Percentiles rank a stretch among this genome's conserved stretches.
These are phyloP conservation scores for Penicillium brevicompactum DNA, from an alignment of 2,329 filamentous ascomycete species.

Conservation along the genomic window DNA sequence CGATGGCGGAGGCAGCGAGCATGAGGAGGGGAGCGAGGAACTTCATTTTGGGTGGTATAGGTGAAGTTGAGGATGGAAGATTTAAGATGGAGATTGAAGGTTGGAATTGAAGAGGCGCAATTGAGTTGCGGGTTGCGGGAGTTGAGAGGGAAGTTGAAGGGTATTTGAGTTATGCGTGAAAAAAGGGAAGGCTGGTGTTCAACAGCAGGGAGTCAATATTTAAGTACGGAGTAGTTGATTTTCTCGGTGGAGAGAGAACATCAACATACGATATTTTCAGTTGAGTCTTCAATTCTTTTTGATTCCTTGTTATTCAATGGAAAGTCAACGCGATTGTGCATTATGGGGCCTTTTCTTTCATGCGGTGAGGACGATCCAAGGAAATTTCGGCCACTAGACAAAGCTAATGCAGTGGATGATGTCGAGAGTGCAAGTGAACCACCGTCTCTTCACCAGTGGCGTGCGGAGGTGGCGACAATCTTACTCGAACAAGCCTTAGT, in stretches of 20 bases:
- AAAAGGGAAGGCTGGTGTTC: neutral
- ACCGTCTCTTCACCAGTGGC: neutral
- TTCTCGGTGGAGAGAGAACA: neutral
- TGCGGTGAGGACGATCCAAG: neutral
- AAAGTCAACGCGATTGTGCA: neutral
- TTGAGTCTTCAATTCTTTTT: neutral
- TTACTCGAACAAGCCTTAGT: slow-evolving; percentile 4
- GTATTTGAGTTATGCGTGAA: neutral
- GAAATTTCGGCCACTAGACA: neutral
- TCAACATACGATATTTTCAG: neutral
- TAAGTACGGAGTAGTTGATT: neutral
- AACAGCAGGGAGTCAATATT: neutral
- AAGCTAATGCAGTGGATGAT: slow-evolving; percentile 1
- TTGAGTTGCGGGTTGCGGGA: neutral
- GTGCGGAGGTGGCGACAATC: slow-evolving; percentile 1
- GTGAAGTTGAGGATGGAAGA: neutral
- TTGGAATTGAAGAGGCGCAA: neutral
- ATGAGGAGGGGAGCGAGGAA: slow-evolving; percentile 31
- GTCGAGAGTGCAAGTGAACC: slow-evolving; percentile 1
- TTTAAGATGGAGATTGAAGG: too few relatives aligned
- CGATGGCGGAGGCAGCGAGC: slow-evolving; percentile 29
- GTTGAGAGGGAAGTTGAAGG: neutral
- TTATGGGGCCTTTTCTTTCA: neutral
- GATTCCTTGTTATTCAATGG: neutral
- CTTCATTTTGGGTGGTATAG: slow-evolving; percentile 27